Evolutionary conservation across 352 stramenopile genomes (phyloP), one percentile per base, ranked within the genome.

Genomic region (Globisporangium perplexum): DNA sequence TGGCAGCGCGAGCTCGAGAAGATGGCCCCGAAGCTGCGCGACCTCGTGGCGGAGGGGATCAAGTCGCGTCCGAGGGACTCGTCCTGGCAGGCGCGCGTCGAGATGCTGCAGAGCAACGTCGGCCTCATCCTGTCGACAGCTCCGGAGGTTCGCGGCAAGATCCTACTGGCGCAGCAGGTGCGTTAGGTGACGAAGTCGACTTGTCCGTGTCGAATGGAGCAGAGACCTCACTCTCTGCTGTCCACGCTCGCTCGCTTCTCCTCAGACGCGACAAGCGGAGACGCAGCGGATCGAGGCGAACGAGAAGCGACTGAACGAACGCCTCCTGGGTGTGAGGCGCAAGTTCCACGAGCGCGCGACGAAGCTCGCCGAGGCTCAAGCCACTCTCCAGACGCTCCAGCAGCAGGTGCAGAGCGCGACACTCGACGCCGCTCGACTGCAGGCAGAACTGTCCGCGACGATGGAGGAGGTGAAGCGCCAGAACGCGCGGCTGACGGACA

Each of bases 241-340:
- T 30, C 26, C 5, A 5, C 30, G 20, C 7, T 1, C 38, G 26
- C 55, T 20, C 23, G n/a, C 42, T 12, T 49, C 11, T 55, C 36
- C 38, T 47, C 30, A 69, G 62, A 30, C 20, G 5, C 47, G 59
- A 11, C n/a, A 61, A 5, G 47, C 47, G 4, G 62, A 77, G 14
- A 30, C 47, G 30, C 53, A 66, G 28, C 65, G 62, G 26, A 53
- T 78, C n/a, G 53, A 72, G 17, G 38, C 39, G 2, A 47, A 65
- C 24, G 72, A 83, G 42, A 77, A 71, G 36, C 42, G 60, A 24
- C 45, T 83, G 41, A 80, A 78, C 48, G 50, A 69, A 20, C 55
- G 44, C 17, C 66, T 60, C 46, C 14, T 67, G 41, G 60, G 52
- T 30, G 47, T 51, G 18, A 50, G 68, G 8, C 62, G 70, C 15